Evolutionary conservation across 1,139 yeast species (phyloP), one percentile per base, ranked within the genome.

Genomic region (Pichia sp.): DNA sequence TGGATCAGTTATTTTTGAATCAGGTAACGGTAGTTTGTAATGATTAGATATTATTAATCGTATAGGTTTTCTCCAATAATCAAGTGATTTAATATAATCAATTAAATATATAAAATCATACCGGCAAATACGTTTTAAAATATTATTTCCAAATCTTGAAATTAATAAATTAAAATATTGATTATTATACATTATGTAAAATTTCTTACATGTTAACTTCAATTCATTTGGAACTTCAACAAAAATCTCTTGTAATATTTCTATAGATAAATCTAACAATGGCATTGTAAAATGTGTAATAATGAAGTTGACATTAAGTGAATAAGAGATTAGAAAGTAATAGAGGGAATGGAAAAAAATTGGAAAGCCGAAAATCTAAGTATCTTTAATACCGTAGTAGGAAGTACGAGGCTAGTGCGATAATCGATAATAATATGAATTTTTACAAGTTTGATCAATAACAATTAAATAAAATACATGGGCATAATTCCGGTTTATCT

Each of bases 121-220:
- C 64, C 61, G 51, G 54, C 69, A 45, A 56, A 60, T 35, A 64
- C 52, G 29, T 64, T 63, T 24, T 30, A 50, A 12, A 60, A 55
- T 35, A 59, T 68, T 46, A 59, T 70, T 39, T 2, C 81, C 82
- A 58, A 74, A 71, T 11, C 67, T 67, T 8, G 55, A 44, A 23
- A 73, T 53, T 37, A 75, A 63, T 54, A 71, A 70, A 36, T 70
- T 67, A 55, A 68, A 70, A 55, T 67, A 75, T 26, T 71, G 54
- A 42, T 74, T 74, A 57, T 80, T 79, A 62, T 76, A 70, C 35
- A 79, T 58, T n/a, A 69, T 58, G 54, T 70, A 74, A 47, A 67
- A 65, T 30, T 64, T 60, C 47, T 67, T 69, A 45, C 74, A 66
- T 6, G 68, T 57, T 16, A 46, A 46, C 39, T 60, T 55, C 30